Evolutionary conservation across 1,284 basidiomycete species (phyloP).

Genomic region (Ustilago nuda): DNA sequence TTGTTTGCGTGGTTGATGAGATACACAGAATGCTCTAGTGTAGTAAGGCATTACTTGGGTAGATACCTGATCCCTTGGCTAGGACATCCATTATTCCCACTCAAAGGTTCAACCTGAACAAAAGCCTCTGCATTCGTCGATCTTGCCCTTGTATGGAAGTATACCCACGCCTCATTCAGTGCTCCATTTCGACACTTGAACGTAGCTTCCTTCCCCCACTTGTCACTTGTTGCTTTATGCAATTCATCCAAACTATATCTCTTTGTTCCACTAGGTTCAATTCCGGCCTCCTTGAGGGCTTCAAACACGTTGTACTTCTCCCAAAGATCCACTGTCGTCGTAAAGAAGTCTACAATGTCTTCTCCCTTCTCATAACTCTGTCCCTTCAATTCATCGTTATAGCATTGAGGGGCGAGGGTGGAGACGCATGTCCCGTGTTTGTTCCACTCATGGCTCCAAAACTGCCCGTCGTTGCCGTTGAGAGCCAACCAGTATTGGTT

Average conservation of each 20-base stretch:
- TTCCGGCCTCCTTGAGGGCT: constrained; percentile 31
- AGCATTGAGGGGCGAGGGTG: constrained; percentile 50
- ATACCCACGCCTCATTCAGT: constrained; percentile 49
- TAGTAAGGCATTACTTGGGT: constrained; percentile 31
- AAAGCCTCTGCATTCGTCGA: constrained; percentile 32
- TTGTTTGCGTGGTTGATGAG: neutral
- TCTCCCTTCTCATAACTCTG: constrained; percentile 16
- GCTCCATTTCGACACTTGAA: constrained; percentile 42
- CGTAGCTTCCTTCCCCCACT: constrained; percentile 33
- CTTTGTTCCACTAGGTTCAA: constrained; percentile 19
- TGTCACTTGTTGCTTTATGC: constrained; percentile 14
- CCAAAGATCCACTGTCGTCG: constrained; percentile 36
- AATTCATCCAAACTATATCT: constrained; percentile 39
- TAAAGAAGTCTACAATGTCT: constrained; percentile 57
- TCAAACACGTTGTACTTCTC: constrained; percentile 36
- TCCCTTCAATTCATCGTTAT: constrained; percentile 1
- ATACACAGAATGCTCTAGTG: neutral
- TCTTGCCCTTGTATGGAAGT: constrained; percentile 41
- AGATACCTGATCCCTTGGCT: constrained; percentile 31
- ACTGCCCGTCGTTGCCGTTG: constrained; percentile 41
- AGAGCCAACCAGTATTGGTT: constrained; percentile 55
- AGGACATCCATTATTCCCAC: constrained; percentile 41
- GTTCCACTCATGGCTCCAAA: constrained; percentile 54
- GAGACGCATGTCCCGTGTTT: constrained; percentile 54
- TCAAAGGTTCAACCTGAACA: constrained; percentile 30